Percentiles rank a stretch among this genome's conserved stretches.
These are phyloP conservation scores for Tulasnella sp. DNA, from an alignment of 768 basidiomycete species.

Conservation along the genomic window DNA sequence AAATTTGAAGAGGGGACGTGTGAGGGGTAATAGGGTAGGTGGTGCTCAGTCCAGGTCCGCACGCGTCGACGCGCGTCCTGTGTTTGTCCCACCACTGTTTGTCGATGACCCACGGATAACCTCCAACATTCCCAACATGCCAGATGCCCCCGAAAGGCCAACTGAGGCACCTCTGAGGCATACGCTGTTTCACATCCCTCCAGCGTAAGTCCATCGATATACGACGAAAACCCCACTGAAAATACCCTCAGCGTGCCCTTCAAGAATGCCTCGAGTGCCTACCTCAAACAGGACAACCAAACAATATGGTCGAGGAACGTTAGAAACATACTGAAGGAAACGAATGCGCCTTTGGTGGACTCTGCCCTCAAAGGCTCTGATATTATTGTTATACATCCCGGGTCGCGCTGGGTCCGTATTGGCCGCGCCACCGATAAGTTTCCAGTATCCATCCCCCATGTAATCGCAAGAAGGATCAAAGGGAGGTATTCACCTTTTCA, in stretches of 20 bases:
- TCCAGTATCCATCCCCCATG: conserved; percentile 20
- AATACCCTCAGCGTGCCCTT: neutral
- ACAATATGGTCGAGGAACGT: conserved; percentile 47
- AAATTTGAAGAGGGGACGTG: too few species aligned
- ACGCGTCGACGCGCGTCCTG: too few species aligned
- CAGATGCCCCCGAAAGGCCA: neutral
- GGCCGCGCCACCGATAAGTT: conserved; percentile 27
- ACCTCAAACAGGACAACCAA: conserved; percentile 65
- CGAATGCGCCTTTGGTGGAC: conserved; percentile 19
- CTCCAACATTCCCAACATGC: neutral
- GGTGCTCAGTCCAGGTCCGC: too few species aligned
- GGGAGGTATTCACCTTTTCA: neutral
- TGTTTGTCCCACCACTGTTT: too few species aligned
- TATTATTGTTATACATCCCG: conserved; percentile 30
- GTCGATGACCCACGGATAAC: too few species aligned
- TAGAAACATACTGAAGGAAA: conserved; percentile 24
- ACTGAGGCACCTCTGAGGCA: conserved; percentile 64
- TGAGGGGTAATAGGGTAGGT: too few species aligned
- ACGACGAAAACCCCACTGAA: conserved; percentile 12
- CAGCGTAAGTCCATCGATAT: conserved; percentile 38
- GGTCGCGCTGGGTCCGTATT: conserved; percentile 28
- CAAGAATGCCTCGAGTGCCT: conserved; percentile 54
- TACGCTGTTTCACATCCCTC: conserved; percentile 68
- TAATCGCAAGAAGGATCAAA: conserved; percentile 18
- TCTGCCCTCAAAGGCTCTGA: conserved; percentile 20